Conservation (phyloP, 331 rosid species). For the Rosa hybrid region DNA sequence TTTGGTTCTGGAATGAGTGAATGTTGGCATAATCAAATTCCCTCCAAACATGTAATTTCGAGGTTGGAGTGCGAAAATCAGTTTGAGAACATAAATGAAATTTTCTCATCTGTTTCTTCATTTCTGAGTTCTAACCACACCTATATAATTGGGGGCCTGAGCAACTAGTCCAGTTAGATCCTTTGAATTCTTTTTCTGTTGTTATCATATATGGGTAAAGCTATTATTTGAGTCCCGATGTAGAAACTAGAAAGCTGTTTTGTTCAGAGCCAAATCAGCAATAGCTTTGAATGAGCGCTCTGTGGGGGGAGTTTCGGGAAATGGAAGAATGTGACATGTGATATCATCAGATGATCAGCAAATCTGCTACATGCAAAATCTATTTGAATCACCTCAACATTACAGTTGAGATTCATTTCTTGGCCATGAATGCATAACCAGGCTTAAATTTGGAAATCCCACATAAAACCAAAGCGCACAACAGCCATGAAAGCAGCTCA, state of each 20-base stretch:
- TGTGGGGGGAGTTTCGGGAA: background rate
- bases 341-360: background rate
- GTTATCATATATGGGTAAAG: no score
- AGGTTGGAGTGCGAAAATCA: no score
- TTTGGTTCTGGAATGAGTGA: background rate
- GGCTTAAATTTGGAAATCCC: slow-evolving; percentile 18
- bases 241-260: no score
- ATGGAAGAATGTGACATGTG: background rate
- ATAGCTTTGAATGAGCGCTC: no score
- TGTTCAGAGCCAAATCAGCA: no score
- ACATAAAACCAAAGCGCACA: background rate
- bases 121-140: background rate
- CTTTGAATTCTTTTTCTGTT: no score
- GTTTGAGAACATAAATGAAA: background rate
- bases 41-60: no score
- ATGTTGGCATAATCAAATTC: background rate
- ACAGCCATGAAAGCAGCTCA: background rate
- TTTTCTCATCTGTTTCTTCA: background rate
- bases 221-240: no score
- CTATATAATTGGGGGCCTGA: no score
- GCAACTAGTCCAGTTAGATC: no score
- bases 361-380: background rate
- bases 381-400: background rate
- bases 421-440: background rate
- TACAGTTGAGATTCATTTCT: background rate